Evolutionary conservation across 805 yeast species (phyloP).

Genomic region (Blastobotrys peoriensis): DNA sequence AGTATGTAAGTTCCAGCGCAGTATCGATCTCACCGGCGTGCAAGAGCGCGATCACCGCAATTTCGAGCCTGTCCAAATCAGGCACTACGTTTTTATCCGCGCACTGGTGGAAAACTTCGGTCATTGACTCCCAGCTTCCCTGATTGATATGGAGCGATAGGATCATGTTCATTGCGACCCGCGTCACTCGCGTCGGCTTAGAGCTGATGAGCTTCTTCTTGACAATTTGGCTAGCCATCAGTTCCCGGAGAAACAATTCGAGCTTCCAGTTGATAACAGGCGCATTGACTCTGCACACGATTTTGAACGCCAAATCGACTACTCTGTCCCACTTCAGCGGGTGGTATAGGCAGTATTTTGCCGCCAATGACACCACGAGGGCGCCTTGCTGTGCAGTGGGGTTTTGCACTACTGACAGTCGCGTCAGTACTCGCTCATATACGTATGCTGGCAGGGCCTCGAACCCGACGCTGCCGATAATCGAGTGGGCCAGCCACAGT

Average conservation of each 20-base stretch:
- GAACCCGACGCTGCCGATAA: too few species aligned
- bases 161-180: not conserved
- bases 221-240: not conserved
- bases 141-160: not conserved
- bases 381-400: not conserved
- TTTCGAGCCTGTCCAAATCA: slow-evolving; percentile 18
- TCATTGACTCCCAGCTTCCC: not conserved
- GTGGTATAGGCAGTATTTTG: not conserved
- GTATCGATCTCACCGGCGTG: slow-evolving; percentile 25
- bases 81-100: slow-evolving; percentile 12
- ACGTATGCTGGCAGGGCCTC: slow-evolving; percentile 9
- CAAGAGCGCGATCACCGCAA: slow-evolving; percentile 22
- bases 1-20: slow-evolving; percentile 21
- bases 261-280: not conserved
- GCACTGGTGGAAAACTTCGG: not conserved
- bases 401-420: slow-evolving; percentile 10
- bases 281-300: not conserved
- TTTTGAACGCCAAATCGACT: not conserved
- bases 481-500: too few species aligned
- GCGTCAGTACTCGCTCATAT: slow-evolving; percentile 15
- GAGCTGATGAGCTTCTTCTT: not conserved
- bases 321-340: not conserved
- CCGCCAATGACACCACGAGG: not conserved
- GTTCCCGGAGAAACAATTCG: not conserved
- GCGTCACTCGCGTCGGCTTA: not conserved